Conservation (phyloP, 108 stramenopile genomes). For the Mayamaea pseudoterrestris region DNA sequence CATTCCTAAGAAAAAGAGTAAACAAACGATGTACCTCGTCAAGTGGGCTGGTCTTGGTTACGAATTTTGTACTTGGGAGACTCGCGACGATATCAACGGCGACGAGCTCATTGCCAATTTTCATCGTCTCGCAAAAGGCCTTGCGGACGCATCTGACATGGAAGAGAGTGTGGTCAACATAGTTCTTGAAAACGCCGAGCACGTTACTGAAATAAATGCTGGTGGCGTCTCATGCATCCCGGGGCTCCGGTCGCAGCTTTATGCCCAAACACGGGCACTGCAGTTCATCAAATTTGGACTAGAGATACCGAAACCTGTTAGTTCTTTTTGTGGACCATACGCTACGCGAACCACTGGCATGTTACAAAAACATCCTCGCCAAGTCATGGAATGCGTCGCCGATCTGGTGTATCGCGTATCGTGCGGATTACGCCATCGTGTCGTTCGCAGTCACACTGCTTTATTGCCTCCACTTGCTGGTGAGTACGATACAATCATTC, state of each 20-base stretch:
- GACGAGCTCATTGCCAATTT: conserved; percentile 63
- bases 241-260: conserved; percentile 46
- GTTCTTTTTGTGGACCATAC: conserved; percentile 51
- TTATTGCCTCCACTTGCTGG: conserved; percentile 51
- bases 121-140: conserved; percentile 51
- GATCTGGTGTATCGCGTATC: conserved; percentile 16
- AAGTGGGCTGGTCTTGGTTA: conserved; percentile 96
- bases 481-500: conserved; percentile 76
- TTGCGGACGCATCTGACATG: conserved; percentile 59
- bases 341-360: conserved; percentile 1
- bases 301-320: conserved; percentile 38
- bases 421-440: too few species aligned
- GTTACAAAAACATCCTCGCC: conserved; percentile 5
- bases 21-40: conserved; percentile 81
- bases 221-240: conserved; percentile 31
- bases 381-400: conserved; percentile 25
- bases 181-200: conserved; percentile 30
- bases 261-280: conserved; percentile 66
- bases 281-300: conserved; percentile 72
- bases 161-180: conserved; percentile 32
- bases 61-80: conserved; percentile 95
- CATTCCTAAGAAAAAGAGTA: conserved; percentile 60
- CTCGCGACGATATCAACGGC: conserved; percentile 73
- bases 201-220: conserved; percentile 46
- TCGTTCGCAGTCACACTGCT: conserved; percentile 8